Base-by-base conservation (phyloP, 139 green algal genomes). In the Mesotaenium endlicherianum region DNA sequence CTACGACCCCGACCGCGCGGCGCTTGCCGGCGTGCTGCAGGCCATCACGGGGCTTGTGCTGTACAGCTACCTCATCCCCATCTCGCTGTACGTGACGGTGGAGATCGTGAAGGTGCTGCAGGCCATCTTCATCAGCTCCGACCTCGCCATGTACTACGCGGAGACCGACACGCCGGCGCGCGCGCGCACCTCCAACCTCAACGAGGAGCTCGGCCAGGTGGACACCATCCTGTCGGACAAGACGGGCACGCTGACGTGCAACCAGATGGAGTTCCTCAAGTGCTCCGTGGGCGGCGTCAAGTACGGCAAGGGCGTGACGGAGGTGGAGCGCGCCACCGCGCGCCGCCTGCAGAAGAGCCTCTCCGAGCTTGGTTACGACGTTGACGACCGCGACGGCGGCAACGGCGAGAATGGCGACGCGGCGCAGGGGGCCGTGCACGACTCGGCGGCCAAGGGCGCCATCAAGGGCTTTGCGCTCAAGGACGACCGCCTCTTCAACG, bases 171-270 rank as follows among this genome's bases (percentile, higher is more conserved):
- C 91, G 34, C 90, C 89, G 30, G 93, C 93, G 69, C 43, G 77
- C 47, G 93, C 89, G 75, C 89, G 92, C 53, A 97, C 93, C 68
- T 95, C 91, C 53, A 97, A 97, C 87, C 87, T 99, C 40, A 98
- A 98, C 72, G 96, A 99, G 86, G 96, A 99, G 86, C 93, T 99
- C 78, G 96, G 96, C 1, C 76, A 85, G 49, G 83, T 88, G 58
- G 86, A 97, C 85, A 98, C 96, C 60, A 92, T 99, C 44, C 91
- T 99, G 55, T 93, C 84, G n/a, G 96, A 99, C 91, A 99, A 99
- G 90, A 99, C 96, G 2, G 94, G 94, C 67, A 94, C 92, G 3
- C 88, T 93, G 57, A 95, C 92, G 3, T 81, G 82, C 70, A 94
- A 94, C 83, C 71, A 80, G 36, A 95, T 94, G 92, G 94, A 97